These are phyloP conservation scores for Gryganskiella cystojenkinii DNA, from an alignment of 192 early-diverging fungal genomes.

Conservation along the genomic window DNA sequence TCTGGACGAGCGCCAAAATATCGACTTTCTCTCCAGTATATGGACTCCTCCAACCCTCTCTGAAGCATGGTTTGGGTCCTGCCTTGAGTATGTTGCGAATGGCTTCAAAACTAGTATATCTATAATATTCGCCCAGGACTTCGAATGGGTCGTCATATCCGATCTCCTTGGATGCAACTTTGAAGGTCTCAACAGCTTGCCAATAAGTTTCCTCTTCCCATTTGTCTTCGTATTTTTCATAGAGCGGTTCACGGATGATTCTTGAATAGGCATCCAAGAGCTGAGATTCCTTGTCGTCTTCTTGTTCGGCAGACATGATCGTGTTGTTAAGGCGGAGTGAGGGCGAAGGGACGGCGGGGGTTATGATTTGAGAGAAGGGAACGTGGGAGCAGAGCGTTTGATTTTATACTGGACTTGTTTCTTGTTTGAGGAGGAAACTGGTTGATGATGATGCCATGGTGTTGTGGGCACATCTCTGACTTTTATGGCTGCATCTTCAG, in stretches of 20 bases:
- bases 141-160: conserved; percentile 38
- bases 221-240: conserved; percentile 26
- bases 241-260: conserved; percentile 2
- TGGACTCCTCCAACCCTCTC: conserved; percentile 31
- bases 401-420: too few relatives aligned
- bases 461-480: too few relatives aligned
- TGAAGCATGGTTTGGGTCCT: conserved; percentile 23
- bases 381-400: too few relatives aligned
- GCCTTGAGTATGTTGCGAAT: conserved; percentile 34
- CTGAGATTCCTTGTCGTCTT: too few relatives aligned
- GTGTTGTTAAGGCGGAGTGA: too few relatives aligned
- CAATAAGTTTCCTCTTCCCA: conserved; percentile 39
- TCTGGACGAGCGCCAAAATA: not conserved
- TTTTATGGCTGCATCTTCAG: too few relatives aligned
- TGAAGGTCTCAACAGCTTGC: conserved; percentile 33
- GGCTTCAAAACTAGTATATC: conserved; percentile 6
- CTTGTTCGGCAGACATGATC: too few relatives aligned
- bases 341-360: too few relatives aligned
- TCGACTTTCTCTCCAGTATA: conserved; percentile 23
- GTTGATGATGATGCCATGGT: too few relatives aligned
- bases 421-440: too few relatives aligned
- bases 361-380: too few relatives aligned
- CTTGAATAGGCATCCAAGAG: too few relatives aligned
- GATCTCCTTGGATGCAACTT: conserved; percentile 21
- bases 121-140: conserved; percentile 8